phyloP scores from a whole-genome alignment of 2,329 filamentous ascomycete species.

The Coniochaeta sp. region DNA sequence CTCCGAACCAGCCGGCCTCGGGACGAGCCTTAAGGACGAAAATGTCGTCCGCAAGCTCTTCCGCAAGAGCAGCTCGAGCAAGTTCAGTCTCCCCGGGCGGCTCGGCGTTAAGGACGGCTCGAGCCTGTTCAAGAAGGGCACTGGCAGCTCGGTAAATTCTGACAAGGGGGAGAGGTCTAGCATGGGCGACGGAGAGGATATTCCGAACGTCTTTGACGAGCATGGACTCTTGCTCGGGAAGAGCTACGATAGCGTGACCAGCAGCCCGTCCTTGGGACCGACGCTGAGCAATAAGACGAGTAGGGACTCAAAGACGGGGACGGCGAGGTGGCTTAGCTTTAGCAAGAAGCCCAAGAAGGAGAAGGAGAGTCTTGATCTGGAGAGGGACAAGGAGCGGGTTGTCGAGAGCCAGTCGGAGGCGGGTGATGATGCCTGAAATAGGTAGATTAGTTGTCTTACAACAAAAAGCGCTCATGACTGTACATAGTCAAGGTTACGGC shows the following conservation, averaged over 20 bases:
- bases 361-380: constrained; percentile 48
- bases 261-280: constrained; percentile 48
- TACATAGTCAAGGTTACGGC: not conserved
- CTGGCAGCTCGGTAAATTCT: constrained; percentile 47
- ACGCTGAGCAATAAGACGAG: constrained; percentile 31
- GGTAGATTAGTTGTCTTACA: not conserved
- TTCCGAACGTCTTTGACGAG: constrained; percentile 32
- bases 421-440: constrained; percentile 7
- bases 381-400: constrained; percentile 27
- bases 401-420: constrained; percentile 3
- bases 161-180: constrained; percentile 51
- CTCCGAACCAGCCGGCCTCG: constrained; percentile 39
- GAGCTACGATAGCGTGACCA: constrained; percentile 48
- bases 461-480: not conserved
- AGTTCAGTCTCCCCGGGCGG: constrained; percentile 54
- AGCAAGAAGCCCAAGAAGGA: constrained; percentile 55
- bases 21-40: constrained; percentile 37
- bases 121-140: constrained; percentile 48
- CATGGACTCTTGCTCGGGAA: constrained; percentile 29
- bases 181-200: constrained; percentile 48
- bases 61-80: constrained; percentile 57
- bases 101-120: constrained; percentile 42
- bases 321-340: constrained; percentile 38
- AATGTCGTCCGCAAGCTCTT: constrained; percentile 54
- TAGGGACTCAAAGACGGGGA: constrained; percentile 28